Conservation (phyloP, 2,329 filamentous ascomycete species). For the Macroventuria anomochaeta region DNA sequence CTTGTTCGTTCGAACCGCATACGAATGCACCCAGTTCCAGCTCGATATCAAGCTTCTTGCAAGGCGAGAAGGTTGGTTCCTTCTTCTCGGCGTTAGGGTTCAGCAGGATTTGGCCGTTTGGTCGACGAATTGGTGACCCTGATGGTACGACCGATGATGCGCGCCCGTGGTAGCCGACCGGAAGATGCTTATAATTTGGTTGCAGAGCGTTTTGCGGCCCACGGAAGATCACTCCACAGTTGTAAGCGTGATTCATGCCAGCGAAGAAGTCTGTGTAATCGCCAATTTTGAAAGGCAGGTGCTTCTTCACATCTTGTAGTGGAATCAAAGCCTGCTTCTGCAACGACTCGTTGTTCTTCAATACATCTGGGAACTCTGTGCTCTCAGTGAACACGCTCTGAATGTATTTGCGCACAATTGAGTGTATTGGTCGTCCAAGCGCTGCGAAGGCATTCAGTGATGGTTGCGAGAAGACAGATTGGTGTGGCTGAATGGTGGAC, state of each 20-base stretch:
- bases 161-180: constrained; percentile 81
- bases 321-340: constrained; percentile 66
- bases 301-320: constrained; percentile 65
- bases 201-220: constrained; percentile 75
- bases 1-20: constrained; percentile 68
- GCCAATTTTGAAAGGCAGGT: constrained; percentile 78
- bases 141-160: constrained; percentile 78
- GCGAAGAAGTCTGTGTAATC: constrained; percentile 90
- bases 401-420: constrained; percentile 71
- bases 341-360: constrained; percentile 67
- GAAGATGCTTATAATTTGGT: constrained; percentile 81
- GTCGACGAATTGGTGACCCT: constrained; percentile 74
- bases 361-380: constrained; percentile 65
- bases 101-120: constrained; percentile 74
- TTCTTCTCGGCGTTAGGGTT: constrained; percentile 68
- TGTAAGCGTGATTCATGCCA: constrained; percentile 78
- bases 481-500: constrained; percentile 63
- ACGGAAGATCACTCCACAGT: constrained; percentile 74
- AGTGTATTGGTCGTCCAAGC: constrained; percentile 71
- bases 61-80: constrained; percentile 67
- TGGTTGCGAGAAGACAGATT: constrained; percentile 67
- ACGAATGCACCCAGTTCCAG: constrained; percentile 81
- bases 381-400: constrained; percentile 69
- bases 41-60: constrained; percentile 76
- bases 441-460: constrained; percentile 77